Evolutionary conservation across 1,139 yeast genomes (phyloP), one percentile per base, ranked within the genome.

Genomic region (Magnusiomyces suaveolens): DNA sequence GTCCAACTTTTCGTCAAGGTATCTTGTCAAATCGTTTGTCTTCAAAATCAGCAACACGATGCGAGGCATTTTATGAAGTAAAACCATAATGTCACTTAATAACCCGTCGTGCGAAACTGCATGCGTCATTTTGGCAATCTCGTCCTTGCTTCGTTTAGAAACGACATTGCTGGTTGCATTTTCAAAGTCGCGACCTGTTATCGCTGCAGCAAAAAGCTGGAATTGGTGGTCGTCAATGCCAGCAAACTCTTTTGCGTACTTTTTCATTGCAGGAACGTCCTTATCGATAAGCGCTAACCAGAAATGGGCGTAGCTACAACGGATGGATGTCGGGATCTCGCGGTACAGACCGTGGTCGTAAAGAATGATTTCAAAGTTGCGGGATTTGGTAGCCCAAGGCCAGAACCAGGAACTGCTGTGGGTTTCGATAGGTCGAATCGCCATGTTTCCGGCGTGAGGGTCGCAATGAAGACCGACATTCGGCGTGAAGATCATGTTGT

Each of bases 361-460:
- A 33, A 94, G 74, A 12, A 94, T 75, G 55, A 94, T 87, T 68
- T 94, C 98, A 66, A 92, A 94, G 67, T 92, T 90, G n/a, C 50
- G 23, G 3, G 41, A 43, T 67, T 83, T 87, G 1, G 81, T 80
- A 51, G 60, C 60, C 36, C 74, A 50, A 10, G 54, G 51, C 56
- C 16, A 63, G 18, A 33, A 60, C 2, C 57, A 60, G 20, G 18
- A 38, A 12, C 16, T 4, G 20, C 18, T 38, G n/a, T 18, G 43
- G 32, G 56, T 56, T 1, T 32, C 29, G 18, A 68, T 53, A 2
- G 74, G 67, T 55, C 89, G 73, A 23, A 92, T 87, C 0, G 97
- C 96, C 59, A 92, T 74, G 64, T 92, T 94, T 0, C 99, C 99
- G 16, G 96, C 96, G 68, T 92, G 99, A 0, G 98, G 98, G 68